Base-by-base conservation (phyloP, 1,284 basidiomycete species). In the Trichosporon faecale region DNA sequence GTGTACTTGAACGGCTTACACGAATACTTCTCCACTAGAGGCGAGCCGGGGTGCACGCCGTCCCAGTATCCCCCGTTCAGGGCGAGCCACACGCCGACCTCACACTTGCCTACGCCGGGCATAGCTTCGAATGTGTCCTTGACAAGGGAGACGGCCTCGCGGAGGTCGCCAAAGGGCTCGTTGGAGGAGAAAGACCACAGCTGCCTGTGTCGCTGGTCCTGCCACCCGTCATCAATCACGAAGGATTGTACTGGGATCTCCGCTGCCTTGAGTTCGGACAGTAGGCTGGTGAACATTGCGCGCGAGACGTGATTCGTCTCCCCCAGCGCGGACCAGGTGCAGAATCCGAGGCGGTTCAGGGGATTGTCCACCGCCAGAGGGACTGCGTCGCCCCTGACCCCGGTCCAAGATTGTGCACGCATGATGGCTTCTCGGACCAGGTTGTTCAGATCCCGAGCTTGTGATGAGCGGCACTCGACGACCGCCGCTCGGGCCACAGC, bases 221-320 rank as follows among this genome's bases (percentile, higher is more conserved):
- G 78, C 79, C 79, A 80, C n/a, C 79, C 79, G 68, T 79, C 79
- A 64, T 80, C 79, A 37, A 80, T 77, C 23, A 80, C 68, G 69
- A 76, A 79, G 1, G 75, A 73, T 52, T 76, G 73, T 40, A 79
- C 74, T 5, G 78, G 78, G 12, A 76, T 44, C 14, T 55, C 37
- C 5, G 67, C 67, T 2, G 1, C 12, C 14, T 25, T 44, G 33
- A 72, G 68, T 1, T 67, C 65, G 27, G 68, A 64, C 14, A 71
- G 44, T 18, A 73, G 70, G 1, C 65, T 14, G 0, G 44, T 12
- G 14, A 75, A 63, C 52, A 69, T 70, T 14, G 16, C 33, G 3
- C 64, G 64, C 1, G 67, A 70, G 3, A 70, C 66, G 40, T 64
- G 65, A 69, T 44, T 35, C 68, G 69, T 65, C 60, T 72, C 71